Percentiles rank a stretch among this genome's conserved stretches.
These are phyloP conservation scores for Globisporangium cederbergense DNA, from an alignment of 352 stramenopile genomes.

Conservation along the genomic window DNA sequence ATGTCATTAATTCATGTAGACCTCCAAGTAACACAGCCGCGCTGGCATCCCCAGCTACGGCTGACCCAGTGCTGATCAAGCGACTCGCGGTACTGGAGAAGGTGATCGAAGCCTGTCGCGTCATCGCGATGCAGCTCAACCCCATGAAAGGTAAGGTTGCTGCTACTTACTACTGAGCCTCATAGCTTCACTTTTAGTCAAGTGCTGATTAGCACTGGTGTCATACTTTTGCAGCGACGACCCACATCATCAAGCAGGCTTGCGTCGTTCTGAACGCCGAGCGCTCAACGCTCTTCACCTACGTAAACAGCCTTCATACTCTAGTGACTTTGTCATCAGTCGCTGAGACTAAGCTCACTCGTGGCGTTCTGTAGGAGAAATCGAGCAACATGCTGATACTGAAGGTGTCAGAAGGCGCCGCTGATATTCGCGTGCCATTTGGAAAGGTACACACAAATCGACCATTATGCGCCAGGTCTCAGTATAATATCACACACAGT, in stretches of 20 bases:
- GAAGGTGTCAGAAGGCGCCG: constrained; percentile 81
- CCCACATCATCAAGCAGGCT: constrained; percentile 85
- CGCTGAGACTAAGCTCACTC: not conserved
- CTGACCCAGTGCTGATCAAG: constrained; percentile 47
- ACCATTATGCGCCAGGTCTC: not conserved
- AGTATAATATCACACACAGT: not conserved
- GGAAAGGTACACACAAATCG: constrained; percentile 45
- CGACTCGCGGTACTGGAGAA: constrained; percentile 71
- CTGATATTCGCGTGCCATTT: constrained; percentile 82
- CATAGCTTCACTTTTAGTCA: not conserved
- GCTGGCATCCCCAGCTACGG: constrained; percentile 9
- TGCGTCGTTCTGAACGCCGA: constrained; percentile 88
- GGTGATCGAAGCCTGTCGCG: constrained; percentile 67
- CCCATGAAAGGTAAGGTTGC: constrained; percentile 53
- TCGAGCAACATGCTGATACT: constrained; percentile 77
- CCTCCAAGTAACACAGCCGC: constrained; percentile 9
- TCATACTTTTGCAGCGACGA: constrained; percentile 43
- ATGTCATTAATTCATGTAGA: not conserved
- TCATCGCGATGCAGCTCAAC: constrained; percentile 79
- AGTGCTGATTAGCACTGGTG: not conserved
- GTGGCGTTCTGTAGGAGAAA: constrained; percentile 40
- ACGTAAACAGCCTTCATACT: constrained; percentile 28
- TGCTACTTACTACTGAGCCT: not conserved
- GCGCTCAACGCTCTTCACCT: constrained; percentile 87
- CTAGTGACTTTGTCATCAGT: not conserved